Evolutionary conservation across 495 filamentous ascomycete genomes (phyloP).

Genomic region (Aspergillus cristatus): DNA sequence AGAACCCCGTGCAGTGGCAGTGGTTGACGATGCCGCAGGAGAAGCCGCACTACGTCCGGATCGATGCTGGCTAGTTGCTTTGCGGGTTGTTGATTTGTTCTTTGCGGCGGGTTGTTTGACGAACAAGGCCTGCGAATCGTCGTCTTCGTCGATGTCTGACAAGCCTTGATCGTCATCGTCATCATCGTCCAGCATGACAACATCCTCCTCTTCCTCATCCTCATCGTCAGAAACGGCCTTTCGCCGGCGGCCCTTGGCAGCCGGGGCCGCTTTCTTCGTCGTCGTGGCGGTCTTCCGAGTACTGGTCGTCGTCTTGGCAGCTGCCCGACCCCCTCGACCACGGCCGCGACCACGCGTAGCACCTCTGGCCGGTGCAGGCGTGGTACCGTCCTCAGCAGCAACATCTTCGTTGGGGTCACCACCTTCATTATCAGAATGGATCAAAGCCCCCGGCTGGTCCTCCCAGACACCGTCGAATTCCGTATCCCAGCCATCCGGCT

Average conservation of each 20-base stretch:
- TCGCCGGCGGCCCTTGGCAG: conserved; percentile 30
- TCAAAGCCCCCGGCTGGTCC: conserved; percentile 64
- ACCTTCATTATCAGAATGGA: conserved; percentile 46
- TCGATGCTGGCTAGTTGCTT: conserved; percentile 19
- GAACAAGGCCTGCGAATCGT: conserved; percentile 43
- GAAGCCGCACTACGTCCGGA: conserved; percentile 27
- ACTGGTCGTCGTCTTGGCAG: conserved; percentile 27
- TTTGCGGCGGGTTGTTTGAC: conserved; percentile 33
- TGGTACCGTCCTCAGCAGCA: conserved; percentile 33
- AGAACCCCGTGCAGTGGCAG: conserved; percentile 14
- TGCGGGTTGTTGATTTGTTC: conserved; percentile 16
- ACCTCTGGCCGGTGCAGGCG: conserved; percentile 16
- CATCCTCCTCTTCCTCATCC: conserved; percentile 55
- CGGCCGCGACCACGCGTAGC: conserved; percentile 41
- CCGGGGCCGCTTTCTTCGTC: conserved; percentile 28
- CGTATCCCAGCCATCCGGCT: conserved; percentile 75
- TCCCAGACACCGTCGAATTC: conserved; percentile 82
- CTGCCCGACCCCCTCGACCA: conserved; percentile 39
- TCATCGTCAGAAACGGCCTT: conserved; percentile 48
- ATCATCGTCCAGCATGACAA: conserved; percentile 51
- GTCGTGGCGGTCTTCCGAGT: conserved; percentile 34
- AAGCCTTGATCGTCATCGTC: conserved; percentile 48
- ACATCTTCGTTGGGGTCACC: conserved; percentile 36
- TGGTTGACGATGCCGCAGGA: conserved; percentile 36
- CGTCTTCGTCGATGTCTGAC: conserved; percentile 23